Evolutionary conservation across 2,329 filamentous ascomycete species (phyloP), one percentile per base, ranked within the genome.

Genomic region (Aspergillus nomiae): DNA sequence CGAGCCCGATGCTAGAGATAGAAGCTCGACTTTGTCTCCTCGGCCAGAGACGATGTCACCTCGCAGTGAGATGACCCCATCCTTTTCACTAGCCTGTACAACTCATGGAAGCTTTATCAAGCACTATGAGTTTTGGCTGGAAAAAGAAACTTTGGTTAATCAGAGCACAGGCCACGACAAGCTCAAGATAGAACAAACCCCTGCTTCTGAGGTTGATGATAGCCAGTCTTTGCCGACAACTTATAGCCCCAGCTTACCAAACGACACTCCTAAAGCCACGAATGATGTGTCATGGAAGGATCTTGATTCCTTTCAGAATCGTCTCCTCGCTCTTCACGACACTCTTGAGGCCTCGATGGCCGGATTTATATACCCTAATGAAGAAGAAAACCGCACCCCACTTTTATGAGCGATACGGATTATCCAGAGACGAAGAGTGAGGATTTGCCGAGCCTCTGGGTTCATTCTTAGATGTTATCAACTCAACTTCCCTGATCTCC

Each of bases 171-270:
- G 51, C 19, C 21, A 38, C 34, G 34, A 55, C 21, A 55, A 55
- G n/a, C 30, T 55, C 6, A 55, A 55, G n/a, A 55, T 55, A 62
- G 69, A 74, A 57, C 66, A 67, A 14, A 60, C 71, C 14, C 71
- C 67, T 12, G 70, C 73, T 57, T 63, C 71, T 16, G 68, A 73
- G 41, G 64, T 72, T n/a, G 70, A 73, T 55, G 72, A 75, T 34
- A 62, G 62, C 9, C 66, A 65, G 7, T 63, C 69, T 21, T 68
- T 73, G 38, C 38, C 38, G 56, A 61, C 69, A 19, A 65, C 67
- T 19, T 60, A 63, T 58, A 64, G 63, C 50, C 54, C 66, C 57
- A 61, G 58, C 30, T 58, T 63, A 24, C 58, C 62, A 30, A 58
- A 63, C 38, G 62, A 66, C 24, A 61, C 66, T 41, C 50, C 64